Evolutionary conservation across 2,329 filamentous ascomycete species (phyloP), one percentile per base, ranked within the genome.

Genomic region (Trichoderma koningii): DNA sequence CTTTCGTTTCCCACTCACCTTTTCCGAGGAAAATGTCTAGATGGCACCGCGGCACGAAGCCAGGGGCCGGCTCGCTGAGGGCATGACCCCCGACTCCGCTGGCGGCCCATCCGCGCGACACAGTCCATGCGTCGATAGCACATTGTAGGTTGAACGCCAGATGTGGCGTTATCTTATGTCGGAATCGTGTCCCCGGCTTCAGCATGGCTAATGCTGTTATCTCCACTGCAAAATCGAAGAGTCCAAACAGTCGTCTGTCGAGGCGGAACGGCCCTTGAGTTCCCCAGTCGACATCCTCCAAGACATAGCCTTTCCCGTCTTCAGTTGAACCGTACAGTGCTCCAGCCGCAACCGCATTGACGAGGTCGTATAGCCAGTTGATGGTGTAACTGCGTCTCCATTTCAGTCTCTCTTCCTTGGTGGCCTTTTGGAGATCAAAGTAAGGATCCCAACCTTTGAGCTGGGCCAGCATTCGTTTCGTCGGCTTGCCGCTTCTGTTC

Each of bases 291-390:
- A 81, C 74, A 1, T 60, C 67, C 57, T 79, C 77, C 28, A 76
- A 67, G 5, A 53, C 55, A 68, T 74, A 73, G 0, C 73, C 66
- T 66, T 81, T 70, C 3, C 74, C 76, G 53, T 72, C 74, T 51
- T 73, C 64, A 9, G 67, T 75, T 44, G 76, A 79, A 6, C 71
- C 73, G 61, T 81, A 75, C 1, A 80, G 71, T 19, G 81, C 77
- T 63, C 77, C 70, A 4, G 71, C 68, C 0, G 79, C 79, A 63
- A 76, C 82, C 5, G 80, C 28, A 57, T 82, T 83, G 68, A 84
- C 79, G 6, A 84, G 68, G 62, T 83, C 80, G 66, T 83, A 84
- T 0, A 85, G 75, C 81, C 81, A 83, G 65, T 80, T 82, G 66
- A 84, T 81, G 2, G 78, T 82, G 61, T 82, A 84, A 0, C 71